Evolutionary conservation across 2,329 filamentous ascomycete genomes (phyloP).

Genomic region (Colletotrichum theobromicola): DNA sequence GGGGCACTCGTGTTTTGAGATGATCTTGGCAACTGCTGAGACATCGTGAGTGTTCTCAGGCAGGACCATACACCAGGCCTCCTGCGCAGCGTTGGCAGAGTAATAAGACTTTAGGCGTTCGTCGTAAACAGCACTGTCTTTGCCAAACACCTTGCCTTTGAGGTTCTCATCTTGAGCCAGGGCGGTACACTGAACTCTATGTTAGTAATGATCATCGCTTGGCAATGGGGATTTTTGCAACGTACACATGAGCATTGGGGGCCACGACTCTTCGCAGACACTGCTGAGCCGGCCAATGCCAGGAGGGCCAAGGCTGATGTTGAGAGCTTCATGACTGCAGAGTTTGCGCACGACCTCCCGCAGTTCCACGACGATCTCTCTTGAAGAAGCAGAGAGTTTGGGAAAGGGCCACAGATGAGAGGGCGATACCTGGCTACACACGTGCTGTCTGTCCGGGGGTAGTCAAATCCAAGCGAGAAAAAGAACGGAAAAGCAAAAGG

Average conservation of each 20-base stretch:
- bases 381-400: background rate
- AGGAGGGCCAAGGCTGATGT: background rate
- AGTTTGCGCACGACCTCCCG: background rate
- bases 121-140: background rate
- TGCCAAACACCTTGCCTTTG: slow-evolving; percentile 7
- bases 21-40: slow-evolving; percentile 25
- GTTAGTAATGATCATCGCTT: background rate
- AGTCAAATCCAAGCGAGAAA: background rate
- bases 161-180: slow-evolving; percentile 24
- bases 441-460: background rate
- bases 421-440: background rate
- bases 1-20: slow-evolving; percentile 13
- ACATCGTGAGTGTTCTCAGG: slow-evolving; percentile 4
- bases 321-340: slow-evolving; percentile 4
- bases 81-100: slow-evolving; percentile 12
- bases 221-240: background rate
- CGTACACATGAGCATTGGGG: slow-evolving; percentile 2
- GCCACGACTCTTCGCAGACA: background rate
- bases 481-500: background rate
- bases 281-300: background rate
- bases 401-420: background rate
- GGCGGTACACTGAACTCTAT: slow-evolving; percentile 24
- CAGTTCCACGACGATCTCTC: background rate
- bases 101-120: slow-evolving; percentile 9
- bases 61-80: slow-evolving; percentile 12